These are phyloP conservation scores for Arachis hypogaea DNA, from an alignment of 306 rosid species.

Conservation along the genomic window DNA sequence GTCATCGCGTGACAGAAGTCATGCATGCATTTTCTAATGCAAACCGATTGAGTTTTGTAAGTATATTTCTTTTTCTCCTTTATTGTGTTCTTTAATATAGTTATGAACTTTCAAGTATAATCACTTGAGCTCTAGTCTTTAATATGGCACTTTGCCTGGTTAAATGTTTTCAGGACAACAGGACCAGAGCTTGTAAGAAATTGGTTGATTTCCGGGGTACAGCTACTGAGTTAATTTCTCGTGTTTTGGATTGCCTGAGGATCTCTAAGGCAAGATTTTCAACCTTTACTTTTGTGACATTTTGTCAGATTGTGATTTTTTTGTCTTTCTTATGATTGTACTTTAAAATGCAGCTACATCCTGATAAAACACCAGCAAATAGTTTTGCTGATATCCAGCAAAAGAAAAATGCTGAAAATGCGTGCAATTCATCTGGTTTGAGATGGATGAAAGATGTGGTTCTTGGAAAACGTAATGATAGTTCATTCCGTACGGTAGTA, in stretches of 20 bases:
- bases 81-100: slow-evolving; percentile 26
- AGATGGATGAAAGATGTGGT: slow-evolving; percentile 95
- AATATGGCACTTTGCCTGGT: slow-evolving; percentile 37
- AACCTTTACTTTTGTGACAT: slow-evolving; percentile 24
- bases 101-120: slow-evolving; percentile 7
- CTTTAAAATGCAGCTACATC: slow-evolving; percentile 68
- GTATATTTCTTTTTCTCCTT: slow-evolving; percentile 38
- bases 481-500: slow-evolving; percentile 79
- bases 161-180: slow-evolving; percentile 66
- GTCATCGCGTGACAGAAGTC: slow-evolving; percentile 82
- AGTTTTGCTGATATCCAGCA: slow-evolving; percentile 56
- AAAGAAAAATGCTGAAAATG: slow-evolving; percentile 63
- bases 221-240: slow-evolving; percentile 76
- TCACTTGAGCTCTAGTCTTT: slow-evolving; percentile 38
- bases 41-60: slow-evolving; percentile 70
- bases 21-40: slow-evolving; percentile 61
- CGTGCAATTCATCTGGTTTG: slow-evolving; percentile 78
- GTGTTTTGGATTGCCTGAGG: slow-evolving; percentile 80
- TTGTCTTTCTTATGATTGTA: slow-evolving; percentile 44
- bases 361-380: slow-evolving; percentile 56
- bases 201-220: slow-evolving; percentile 84
- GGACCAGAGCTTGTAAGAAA: slow-evolving; percentile 76
- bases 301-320: slow-evolving; percentile 16
- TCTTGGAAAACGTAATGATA: slow-evolving; percentile 90
- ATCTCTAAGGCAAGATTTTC: slow-evolving; percentile 75